These are phyloP conservation scores for Terana coerulea DNA, from an alignment of 768 basidiomycete species.

Conservation along the genomic window DNA sequence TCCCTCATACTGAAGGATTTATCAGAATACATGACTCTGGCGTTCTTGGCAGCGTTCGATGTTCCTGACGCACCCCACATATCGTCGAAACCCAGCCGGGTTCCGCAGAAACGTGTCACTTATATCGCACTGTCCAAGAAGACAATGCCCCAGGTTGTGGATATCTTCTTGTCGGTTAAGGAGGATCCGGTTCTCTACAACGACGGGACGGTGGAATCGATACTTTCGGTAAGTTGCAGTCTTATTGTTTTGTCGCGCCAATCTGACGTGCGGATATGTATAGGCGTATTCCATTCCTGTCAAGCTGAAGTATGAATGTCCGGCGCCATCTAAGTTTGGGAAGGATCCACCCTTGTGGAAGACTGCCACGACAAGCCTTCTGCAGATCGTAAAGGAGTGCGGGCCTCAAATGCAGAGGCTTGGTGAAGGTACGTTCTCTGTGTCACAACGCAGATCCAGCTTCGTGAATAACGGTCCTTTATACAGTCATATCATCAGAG, in stretches of 20 bases:
- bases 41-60: constrained; percentile 63
- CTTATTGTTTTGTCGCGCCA: background rate
- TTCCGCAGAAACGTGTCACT: constrained; percentile 65
- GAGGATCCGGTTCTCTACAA: constrained; percentile 58
- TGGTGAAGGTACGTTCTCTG: constrained; percentile 39
- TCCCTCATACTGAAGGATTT: constrained; percentile 81
- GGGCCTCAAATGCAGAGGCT: constrained; percentile 47
- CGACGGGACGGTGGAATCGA: constrained; percentile 81
- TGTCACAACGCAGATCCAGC: background rate
- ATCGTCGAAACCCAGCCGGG: constrained; percentile 35
- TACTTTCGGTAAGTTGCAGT: constrained; percentile 57
- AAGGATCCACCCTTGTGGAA: constrained; percentile 92
- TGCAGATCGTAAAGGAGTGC: constrained; percentile 70
- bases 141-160: constrained; percentile 78
- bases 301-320: constrained; percentile 94
- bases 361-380: constrained; percentile 81
- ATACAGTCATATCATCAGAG: constrained; percentile 52
- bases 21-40: constrained; percentile 72
- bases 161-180: constrained; percentile 71
- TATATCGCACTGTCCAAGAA: constrained; percentile 90
- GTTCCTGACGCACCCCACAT: constrained; percentile 4
- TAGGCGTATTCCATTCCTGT: constrained; percentile 89
- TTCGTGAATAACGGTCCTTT: background rate
- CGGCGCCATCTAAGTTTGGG: constrained; percentile 81
- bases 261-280: background rate